Percentiles rank a stretch among this genome's conserved stretches.
phyloP scores from a whole-genome alignment of 805 yeast species.

The Naumovozyma dairenensis region DNA sequence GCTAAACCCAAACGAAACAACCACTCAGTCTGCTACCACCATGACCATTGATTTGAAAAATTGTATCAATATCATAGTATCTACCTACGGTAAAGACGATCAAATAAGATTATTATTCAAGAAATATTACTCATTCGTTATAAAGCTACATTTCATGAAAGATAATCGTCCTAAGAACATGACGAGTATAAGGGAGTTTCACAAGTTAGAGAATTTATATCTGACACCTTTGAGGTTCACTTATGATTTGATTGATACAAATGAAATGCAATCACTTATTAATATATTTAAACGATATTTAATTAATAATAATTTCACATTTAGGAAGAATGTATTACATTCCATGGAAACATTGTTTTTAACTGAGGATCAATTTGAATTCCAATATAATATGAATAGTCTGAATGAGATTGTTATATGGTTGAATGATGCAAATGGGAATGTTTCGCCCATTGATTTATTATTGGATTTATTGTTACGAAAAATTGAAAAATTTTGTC shows the following conservation, averaged over 20 bases:
- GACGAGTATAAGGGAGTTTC: conserved; percentile 13
- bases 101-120: neutral
- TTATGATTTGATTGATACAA: conserved; percentile 5
- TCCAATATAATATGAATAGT: conserved; percentile 17
- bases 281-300: conserved; percentile 20
- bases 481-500: conserved; percentile 15
- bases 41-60: conserved; percentile 17
- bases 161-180: conserved; percentile 11
- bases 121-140: conserved; percentile 15
- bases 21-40: conserved; percentile 18
- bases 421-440: conserved; percentile 16
- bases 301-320: conserved; percentile 12
- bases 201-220: conserved; percentile 16
- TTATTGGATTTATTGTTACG: conserved; percentile 15
- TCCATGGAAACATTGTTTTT: conserved; percentile 10
- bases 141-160: conserved; percentile 17
- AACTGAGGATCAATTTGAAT: conserved; percentile 7
- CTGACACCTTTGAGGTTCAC: conserved; percentile 19
- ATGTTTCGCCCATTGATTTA: conserved; percentile 12
- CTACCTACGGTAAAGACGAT: neutral
- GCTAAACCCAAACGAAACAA: conserved; percentile 19
- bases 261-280: conserved; percentile 15
- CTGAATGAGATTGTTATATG: conserved; percentile 15
- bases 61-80: conserved; percentile 3
- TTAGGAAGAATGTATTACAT: conserved; percentile 8